Base-by-base conservation (phyloP, 1,284 basidiomycete species). In the Ustilago loliicola region DNA sequence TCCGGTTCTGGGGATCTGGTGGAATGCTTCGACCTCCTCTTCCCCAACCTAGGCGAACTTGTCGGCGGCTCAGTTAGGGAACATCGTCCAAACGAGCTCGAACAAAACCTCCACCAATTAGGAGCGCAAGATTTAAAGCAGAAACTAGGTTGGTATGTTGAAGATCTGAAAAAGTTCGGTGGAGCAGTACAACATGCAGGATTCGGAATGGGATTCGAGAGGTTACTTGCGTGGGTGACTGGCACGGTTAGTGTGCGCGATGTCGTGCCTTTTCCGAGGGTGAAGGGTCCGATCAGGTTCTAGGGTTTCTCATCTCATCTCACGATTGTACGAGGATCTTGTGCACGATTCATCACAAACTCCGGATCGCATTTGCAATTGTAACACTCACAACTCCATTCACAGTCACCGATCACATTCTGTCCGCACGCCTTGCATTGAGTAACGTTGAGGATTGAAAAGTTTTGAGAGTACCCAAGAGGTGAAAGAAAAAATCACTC, bases 1-100 rank as follows among this genome's bases (percentile, higher is more conserved):
- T 13, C 34, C 17, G 9, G 32, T 23, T 60, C 57, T 25, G 29
- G 29, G 9, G 92, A 34, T 34, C 11, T 81, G 72, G 94, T 94
- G 4, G 94, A 93, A 11, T 98, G 96, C 87, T 98, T 99, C 83
- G 96, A 99, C 86, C 89, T 99, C 25, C 90, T 99, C 57, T 91
- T 98, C 13, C 97, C 96, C 0, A 87, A 90, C 13, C 88, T 96
- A 0, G 96, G 96, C 8, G 96, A 99, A 87, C 89, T 99, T 34
- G 93, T 91, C 0, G 96, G 96, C 4, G 96, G 96, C 1, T 95
- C 93, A 25, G 88, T 98, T 30, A 90, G 96, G 67, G 96, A 98
- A 86, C 94, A 97, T 82, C 89, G 94, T 25, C 80, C 89, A n/a
- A 88, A 89, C 5, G 17, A 61, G 6, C 66, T 86, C 11, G 17